Conservation (phyloP, 225 moss, liverwort and hornwort species). For the Sphagnum contortum region DNA sequence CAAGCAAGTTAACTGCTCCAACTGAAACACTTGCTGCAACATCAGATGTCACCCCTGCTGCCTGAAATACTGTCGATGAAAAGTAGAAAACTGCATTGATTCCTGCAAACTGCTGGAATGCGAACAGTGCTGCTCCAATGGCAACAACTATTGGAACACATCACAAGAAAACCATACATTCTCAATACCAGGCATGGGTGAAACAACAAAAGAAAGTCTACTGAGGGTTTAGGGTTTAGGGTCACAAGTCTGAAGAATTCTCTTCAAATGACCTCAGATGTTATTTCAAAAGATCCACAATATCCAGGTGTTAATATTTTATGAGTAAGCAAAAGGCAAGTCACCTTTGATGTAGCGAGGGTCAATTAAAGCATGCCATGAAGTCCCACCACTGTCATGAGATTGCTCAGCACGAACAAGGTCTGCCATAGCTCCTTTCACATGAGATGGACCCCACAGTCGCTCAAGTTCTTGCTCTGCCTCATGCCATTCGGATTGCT, state of each 20-base stretch:
- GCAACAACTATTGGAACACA: conserved; percentile 53
- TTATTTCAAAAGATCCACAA: too few relatives aligned
- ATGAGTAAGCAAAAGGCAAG: not conserved
- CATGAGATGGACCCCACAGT: conserved; percentile 61
- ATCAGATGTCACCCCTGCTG: conserved; percentile 70
- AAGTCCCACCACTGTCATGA: conserved; percentile 49
- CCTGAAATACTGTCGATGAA: conserved; percentile 70
- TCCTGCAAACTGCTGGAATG: conserved; percentile 85
- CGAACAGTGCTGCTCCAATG: conserved; percentile 78
- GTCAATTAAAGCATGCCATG: conserved; percentile 65
- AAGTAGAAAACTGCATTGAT: conserved; percentile 91
- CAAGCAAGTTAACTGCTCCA: conserved; percentile 66
- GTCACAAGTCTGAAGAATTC: too few relatives aligned
- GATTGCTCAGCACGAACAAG: conserved; percentile 51
- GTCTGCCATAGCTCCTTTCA: conserved; percentile 67
- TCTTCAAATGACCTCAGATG: too few relatives aligned
- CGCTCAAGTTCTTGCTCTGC: conserved; percentile 71
- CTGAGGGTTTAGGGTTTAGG: too few relatives aligned
- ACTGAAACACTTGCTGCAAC: conserved; percentile 73
- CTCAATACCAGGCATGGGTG: too few relatives aligned
- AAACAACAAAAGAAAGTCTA: too few relatives aligned
- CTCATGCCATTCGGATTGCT: conserved; percentile 55
- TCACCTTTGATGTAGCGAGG: conserved; percentile 59
- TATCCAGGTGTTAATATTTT: too few relatives aligned
- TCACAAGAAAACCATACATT: conserved; percentile 22